phyloP scores from a whole-genome alignment of 306 rosid species.

The Delonix regia region DNA sequence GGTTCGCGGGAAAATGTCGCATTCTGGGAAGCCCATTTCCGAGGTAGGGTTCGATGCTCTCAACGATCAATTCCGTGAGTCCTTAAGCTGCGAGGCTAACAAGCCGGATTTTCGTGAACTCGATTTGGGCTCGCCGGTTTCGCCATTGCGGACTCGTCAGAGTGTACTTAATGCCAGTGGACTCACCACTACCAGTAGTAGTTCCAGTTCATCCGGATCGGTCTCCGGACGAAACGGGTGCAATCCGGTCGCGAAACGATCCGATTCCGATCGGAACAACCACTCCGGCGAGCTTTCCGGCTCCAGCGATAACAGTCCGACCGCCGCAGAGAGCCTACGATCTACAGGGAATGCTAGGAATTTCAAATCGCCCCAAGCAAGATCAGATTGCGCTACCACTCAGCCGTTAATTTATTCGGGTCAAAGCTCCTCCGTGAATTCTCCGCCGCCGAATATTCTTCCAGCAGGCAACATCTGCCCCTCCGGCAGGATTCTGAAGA shows the following conservation, averaged over 20 bases:
- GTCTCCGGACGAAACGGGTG: constrained; percentile 51
- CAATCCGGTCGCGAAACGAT: constrained; percentile 39
- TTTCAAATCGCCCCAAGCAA: constrained; percentile 49
- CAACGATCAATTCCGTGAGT: constrained; percentile 59
- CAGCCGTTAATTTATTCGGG: constrained; percentile 57
- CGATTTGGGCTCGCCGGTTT: constrained; percentile 86
- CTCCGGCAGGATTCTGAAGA: constrained; percentile 68
- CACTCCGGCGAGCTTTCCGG: constrained; percentile 79
- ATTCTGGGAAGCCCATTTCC: constrained; percentile 55
- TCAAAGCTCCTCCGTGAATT: constrained; percentile 56
- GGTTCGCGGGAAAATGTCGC: constrained; percentile 57
- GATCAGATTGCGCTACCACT: constrained; percentile 56
- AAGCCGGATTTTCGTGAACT: constrained; percentile 85
- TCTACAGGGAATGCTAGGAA: constrained; percentile 41
- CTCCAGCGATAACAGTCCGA: constrained; percentile 69
- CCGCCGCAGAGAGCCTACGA: constrained; percentile 55
- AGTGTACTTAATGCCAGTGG: constrained; percentile 37
- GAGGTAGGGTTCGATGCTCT: constrained; percentile 54
- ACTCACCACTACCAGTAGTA: constrained; percentile 55
- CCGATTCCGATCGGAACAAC: constrained; percentile 54
- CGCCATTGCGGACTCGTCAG: constrained; percentile 69
- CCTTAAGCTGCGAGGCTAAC: constrained; percentile 64
- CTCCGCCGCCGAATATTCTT: constrained; percentile 58
- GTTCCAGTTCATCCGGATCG: constrained; percentile 79
- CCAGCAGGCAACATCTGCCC: constrained; percentile 85